These are phyloP conservation scores for Chalciporus piperatoides DNA, from an alignment of 1,284 basidiomycete genomes.

Conservation along the genomic window DNA sequence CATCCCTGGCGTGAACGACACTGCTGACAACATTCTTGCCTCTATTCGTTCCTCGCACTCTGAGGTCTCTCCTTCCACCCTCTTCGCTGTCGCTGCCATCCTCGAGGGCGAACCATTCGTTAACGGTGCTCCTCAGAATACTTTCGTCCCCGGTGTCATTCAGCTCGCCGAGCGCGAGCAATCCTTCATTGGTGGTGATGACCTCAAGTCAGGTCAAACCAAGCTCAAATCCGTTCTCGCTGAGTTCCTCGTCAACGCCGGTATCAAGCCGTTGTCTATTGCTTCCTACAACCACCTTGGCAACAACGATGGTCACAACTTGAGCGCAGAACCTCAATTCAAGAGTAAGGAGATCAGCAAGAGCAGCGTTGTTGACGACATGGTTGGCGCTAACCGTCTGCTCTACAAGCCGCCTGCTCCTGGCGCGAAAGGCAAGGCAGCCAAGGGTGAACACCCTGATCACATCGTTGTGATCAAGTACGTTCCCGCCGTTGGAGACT, in stretches of 20 bases:
- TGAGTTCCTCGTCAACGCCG: slow-evolving; percentile 98
- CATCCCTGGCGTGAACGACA: slow-evolving; percentile 94
- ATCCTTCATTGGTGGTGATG: slow-evolving; percentile 97
- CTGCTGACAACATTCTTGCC: slow-evolving; percentile 82
- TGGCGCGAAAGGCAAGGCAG: slow-evolving; percentile 61
- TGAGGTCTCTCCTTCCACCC: slow-evolving; percentile 92
- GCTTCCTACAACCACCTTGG: slow-evolving; percentile 99
- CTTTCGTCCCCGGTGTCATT: slow-evolving; percentile 95
- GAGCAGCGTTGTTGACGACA: slow-evolving; percentile 96
- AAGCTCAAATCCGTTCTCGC: slow-evolving; percentile 95
- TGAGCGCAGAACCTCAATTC: slow-evolving; percentile 93
- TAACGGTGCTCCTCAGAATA: slow-evolving; percentile 99
- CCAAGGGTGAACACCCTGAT: slow-evolving; percentile 93
- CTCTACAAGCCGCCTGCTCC: slow-evolving; percentile 78
- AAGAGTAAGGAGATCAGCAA: slow-evolving; percentile 98
- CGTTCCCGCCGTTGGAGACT: slow-evolving; percentile 92
- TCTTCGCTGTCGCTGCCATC: slow-evolving; percentile 95
- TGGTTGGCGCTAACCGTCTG: slow-evolving; percentile 89
- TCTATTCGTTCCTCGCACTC: slow-evolving; percentile 83
- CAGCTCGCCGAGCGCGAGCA: slow-evolving; percentile 86
- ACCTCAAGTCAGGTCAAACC: slow-evolving; percentile 94
- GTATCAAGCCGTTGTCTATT: slow-evolving; percentile 97
- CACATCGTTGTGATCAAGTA: slow-evolving; percentile 98
- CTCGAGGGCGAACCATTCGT: slow-evolving; percentile 95
- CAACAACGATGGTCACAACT: slow-evolving; percentile 96